phyloP scores from a whole-genome alignment of 495 filamentous ascomycete genomes.

The Tetracladium marchalianum region DNA sequence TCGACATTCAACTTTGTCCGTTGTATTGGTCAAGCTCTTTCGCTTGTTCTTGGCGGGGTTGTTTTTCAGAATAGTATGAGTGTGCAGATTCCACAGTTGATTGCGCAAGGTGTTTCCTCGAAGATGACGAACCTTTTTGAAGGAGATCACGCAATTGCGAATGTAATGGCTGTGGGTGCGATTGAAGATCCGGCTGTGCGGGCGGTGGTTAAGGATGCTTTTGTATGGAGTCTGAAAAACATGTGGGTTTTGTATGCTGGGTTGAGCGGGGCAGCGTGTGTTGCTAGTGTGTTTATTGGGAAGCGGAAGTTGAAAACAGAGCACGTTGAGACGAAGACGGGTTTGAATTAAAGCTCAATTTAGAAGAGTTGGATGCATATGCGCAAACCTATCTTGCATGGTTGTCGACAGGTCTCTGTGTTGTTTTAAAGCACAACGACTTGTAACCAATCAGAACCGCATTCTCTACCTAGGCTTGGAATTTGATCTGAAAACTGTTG shows the following conservation, averaged over 20 bases:
- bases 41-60: constrained; percentile 58
- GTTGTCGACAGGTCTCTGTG: no score
- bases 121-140: constrained; percentile 2
- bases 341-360: constrained; percentile 5
- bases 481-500: no score
- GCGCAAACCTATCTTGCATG: no score
- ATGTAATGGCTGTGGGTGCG: constrained; percentile 1
- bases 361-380: no score
- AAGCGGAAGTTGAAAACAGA: constrained; percentile 41
- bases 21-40: constrained; percentile 49
- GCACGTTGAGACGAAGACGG: constrained; percentile 53
- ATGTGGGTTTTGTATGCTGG: constrained; percentile 52
- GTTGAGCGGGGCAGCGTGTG: constrained; percentile 36
- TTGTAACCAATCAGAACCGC: no score
- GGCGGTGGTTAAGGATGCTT: constrained; percentile 29
- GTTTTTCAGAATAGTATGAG: constrained; percentile 52
- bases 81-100: neutral
- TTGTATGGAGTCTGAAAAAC: constrained; percentile 34
- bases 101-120: constrained; percentile 9
- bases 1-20: constrained; percentile 54
- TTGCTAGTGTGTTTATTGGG: constrained; percentile 44
- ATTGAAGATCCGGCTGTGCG: constrained; percentile 26
- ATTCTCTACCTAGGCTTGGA: no score
- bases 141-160: constrained; percentile 1
- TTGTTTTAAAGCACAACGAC: no score